These are phyloP conservation scores for Cicer arietinum DNA, from an alignment of 306 rosid species.

Conservation along the genomic window DNA sequence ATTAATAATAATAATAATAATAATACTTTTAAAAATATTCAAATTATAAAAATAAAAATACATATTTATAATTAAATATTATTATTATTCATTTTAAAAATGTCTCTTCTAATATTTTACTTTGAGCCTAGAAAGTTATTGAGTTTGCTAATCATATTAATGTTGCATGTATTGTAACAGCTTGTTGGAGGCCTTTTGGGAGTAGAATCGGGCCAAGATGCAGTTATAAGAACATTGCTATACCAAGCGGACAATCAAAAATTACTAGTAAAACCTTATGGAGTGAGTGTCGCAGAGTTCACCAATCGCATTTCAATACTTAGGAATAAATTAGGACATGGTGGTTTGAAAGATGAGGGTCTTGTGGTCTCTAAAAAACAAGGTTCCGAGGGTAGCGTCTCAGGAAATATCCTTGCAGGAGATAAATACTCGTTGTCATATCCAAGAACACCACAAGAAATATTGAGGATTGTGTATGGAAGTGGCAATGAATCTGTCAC, in stretches of 20 bases:
- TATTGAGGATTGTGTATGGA: constrained; percentile 74
- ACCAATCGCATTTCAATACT: constrained; percentile 67
- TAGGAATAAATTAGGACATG: constrained; percentile 58
- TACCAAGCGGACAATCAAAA: too few species aligned
- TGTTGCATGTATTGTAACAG: neutral
- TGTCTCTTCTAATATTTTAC: too few species aligned
- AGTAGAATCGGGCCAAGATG: constrained; percentile 71
- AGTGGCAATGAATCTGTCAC: constrained; percentile 61
- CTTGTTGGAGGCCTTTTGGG: constrained; percentile 70
- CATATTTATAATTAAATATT: too few species aligned
- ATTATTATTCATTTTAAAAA: too few species aligned
- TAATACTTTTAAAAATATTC: too few species aligned
- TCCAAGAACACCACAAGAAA: constrained; percentile 67
- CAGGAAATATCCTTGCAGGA: constrained; percentile 68
- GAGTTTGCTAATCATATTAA: too few species aligned
- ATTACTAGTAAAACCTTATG: constrained; percentile 54
- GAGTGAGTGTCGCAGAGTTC: constrained; percentile 63
- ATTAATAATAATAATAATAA: too few species aligned
- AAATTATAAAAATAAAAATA: too few species aligned
- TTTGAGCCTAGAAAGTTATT: too few species aligned
- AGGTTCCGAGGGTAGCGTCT: constrained; percentile 61
- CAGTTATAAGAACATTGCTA: constrained; percentile 58
- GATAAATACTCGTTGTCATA: constrained; percentile 59
- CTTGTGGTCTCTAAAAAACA: constrained; percentile 43
- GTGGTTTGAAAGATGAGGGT: constrained; percentile 80